A percentile compares a stretch with the other conserved stretches of the same genome.
These are phyloP conservation scores for Alternaria sp. DNA, from an alignment of 2,329 filamentous ascomycete species.

Conservation along the genomic window DNA sequence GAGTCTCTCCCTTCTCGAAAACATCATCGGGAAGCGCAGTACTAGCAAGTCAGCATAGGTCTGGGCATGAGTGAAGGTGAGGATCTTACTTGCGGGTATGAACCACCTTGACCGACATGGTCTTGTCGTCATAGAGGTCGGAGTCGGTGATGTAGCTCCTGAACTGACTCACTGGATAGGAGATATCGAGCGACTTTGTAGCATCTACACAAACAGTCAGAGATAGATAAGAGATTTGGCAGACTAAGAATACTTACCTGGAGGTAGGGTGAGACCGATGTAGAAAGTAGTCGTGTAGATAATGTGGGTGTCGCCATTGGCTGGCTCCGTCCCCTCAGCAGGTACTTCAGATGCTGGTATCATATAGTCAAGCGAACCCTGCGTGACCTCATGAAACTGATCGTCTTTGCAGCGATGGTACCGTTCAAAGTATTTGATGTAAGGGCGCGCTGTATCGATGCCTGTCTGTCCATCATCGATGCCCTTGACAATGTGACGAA, in stretches of 20 bases:
- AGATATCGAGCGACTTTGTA: conserved; percentile 76
- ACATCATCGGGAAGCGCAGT: conserved; percentile 89
- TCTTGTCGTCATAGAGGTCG: conserved; percentile 76
- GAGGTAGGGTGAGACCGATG: conserved; percentile 81
- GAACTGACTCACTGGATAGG: conserved; percentile 85
- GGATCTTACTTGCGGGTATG: conserved; percentile 81
- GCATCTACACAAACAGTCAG: conserved; percentile 54
- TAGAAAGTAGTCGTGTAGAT: conserved; percentile 94
- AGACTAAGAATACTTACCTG: conserved; percentile 64
- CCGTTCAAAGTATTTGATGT: conserved; percentile 91
- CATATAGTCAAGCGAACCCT: conserved; percentile 69
- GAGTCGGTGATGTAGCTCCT: conserved; percentile 81
- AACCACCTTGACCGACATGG: conserved; percentile 81
- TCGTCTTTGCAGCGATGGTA: conserved; percentile 73
- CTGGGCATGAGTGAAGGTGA: neutral
- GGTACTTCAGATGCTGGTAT: conserved; percentile 60
- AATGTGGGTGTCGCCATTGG: conserved; percentile 54
- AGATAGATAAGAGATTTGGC: neutral
- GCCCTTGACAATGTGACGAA: conserved; percentile 82
- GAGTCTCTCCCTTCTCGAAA: conserved; percentile 77
- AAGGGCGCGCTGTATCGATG: conserved; percentile 86
- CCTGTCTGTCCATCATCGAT: conserved; percentile 78
- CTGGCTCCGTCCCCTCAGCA: conserved; percentile 47
- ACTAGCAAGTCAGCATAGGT: conserved; percentile 58
- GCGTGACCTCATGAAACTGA: conserved; percentile 68